phyloP scores from a whole-genome alignment of 2,329 filamentous ascomycete genomes.

The Trichothecium sympodiale region DNA sequence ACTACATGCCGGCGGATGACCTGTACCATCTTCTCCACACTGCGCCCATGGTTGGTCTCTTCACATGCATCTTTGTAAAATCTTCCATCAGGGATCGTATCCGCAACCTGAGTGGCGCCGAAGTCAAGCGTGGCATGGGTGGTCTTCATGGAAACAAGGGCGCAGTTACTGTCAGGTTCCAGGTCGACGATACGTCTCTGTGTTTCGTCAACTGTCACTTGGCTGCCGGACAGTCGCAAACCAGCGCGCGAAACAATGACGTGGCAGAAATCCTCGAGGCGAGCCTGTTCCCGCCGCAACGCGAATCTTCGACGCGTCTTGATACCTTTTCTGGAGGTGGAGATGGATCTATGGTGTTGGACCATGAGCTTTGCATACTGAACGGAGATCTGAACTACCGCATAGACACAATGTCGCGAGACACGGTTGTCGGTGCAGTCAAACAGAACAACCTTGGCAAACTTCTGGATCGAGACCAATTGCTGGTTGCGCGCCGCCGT shows the following conservation, averaged over 20 bases:
- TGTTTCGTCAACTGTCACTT: conserved; percentile 98
- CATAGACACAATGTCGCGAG: conserved; percentile 92
- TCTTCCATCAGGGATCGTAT: conserved; percentile 66
- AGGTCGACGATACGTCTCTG: conserved; percentile 84
- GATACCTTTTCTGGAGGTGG: conserved; percentile 86
- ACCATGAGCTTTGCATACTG: conserved; percentile 93
- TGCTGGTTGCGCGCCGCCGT: conserved; percentile 77
- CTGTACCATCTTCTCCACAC: conserved; percentile 82
- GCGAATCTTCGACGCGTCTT: conserved; percentile 53
- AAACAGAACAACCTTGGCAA: conserved; percentile 72
- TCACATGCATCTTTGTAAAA: conserved; percentile 93
- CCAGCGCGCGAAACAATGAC: conserved; percentile 84
- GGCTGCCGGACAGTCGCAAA: conserved; percentile 85
- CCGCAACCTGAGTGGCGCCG: conserved; percentile 63
- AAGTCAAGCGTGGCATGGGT: conserved; percentile 94
- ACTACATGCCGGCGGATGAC: conserved; percentile 66
- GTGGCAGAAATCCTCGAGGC: conserved; percentile 81
- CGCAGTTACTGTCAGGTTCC: conserved; percentile 81
- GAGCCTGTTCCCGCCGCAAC: conserved; percentile 60
- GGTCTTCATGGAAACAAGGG: conserved; percentile 95
- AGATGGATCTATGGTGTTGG: conserved; percentile 86
- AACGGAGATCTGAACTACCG: conserved; percentile 98
- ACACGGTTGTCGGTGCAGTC: conserved; percentile 80
- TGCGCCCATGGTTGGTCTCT: conserved; percentile 78
- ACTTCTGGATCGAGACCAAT: conserved; percentile 84